A percentile compares a stretch with the other conserved stretches of the same genome.
Conservation (phyloP, 345 rosid genomes). For the Dipteronia sinensis region DNA sequence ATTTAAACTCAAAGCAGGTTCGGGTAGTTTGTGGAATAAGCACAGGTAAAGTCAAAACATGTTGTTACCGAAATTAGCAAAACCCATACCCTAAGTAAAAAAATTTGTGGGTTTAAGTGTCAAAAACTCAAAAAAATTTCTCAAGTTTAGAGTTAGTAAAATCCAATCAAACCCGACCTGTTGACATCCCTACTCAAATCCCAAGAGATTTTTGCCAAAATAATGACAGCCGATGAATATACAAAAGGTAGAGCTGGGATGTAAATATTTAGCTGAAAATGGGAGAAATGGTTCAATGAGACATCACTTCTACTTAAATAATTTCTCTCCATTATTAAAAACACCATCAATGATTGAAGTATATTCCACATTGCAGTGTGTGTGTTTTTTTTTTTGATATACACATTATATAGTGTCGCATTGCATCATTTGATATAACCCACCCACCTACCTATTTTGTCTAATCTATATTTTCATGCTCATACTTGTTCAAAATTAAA, state of each 20-base stretch:
- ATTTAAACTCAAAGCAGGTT: too few relatives aligned
- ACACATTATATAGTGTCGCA: neutral
- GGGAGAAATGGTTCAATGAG: neutral
- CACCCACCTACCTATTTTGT: neutral
- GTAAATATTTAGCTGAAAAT: neutral
- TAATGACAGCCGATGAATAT: neutral
- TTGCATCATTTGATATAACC: slow-evolving; percentile 7
- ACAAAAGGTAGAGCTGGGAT: neutral
- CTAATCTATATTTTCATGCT: neutral
- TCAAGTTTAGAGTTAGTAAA: too few relatives aligned
- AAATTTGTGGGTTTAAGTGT: too few relatives aligned
- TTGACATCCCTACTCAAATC: too few relatives aligned
- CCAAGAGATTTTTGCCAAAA: neutral
- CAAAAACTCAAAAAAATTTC: too few relatives aligned
- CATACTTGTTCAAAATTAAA: neutral
- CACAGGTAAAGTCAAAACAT: too few relatives aligned
- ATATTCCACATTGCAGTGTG: neutral
- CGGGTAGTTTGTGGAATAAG: too few relatives aligned
- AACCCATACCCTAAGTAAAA: too few relatives aligned
- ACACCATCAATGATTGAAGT: neutral
- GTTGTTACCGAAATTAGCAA: too few relatives aligned
- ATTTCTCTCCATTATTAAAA: slow-evolving; percentile 1
- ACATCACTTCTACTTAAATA: neutral
- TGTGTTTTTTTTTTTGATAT: too few relatives aligned
- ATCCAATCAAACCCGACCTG: too few relatives aligned